A percentile compares a stretch with the other conserved stretches of the same genome.
These are phyloP conservation scores for Oryza nivara DNA, from an alignment of 176 grass and related monocot genomes.

Conservation along the genomic window DNA sequence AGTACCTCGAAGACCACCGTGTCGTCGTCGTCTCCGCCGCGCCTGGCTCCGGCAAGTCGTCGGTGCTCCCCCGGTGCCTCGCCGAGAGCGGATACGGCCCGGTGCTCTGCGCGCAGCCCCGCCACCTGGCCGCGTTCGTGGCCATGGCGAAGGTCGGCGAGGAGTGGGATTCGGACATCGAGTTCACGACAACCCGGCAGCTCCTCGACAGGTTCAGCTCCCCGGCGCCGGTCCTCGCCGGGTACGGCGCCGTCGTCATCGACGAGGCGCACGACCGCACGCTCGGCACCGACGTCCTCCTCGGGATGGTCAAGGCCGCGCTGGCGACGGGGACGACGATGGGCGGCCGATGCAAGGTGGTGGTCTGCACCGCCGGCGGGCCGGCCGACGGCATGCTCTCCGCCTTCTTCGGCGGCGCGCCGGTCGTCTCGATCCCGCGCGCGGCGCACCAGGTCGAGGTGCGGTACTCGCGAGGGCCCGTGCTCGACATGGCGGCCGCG, in stretches of 20 bases:
- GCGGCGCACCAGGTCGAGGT: slow-evolving; percentile 13
- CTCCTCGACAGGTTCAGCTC: slow-evolving; percentile 11
- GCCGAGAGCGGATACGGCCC: slow-evolving; percentile 9
- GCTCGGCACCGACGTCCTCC: slow-evolving; percentile 30
- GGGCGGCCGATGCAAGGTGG: not conserved
- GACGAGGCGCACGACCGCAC: slow-evolving; percentile 41
- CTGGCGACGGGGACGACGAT: not conserved
- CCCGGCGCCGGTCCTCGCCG: not conserved
- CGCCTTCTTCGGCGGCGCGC: slow-evolving; percentile 30
- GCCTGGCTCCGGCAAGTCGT: slow-evolving; percentile 35
- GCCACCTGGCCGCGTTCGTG: slow-evolving; percentile 17
- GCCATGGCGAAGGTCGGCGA: not conserved
- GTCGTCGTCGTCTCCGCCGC: slow-evolving; percentile 28
- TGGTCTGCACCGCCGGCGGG: slow-evolving; percentile 33
- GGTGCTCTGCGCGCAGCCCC: slow-evolving; percentile 40
- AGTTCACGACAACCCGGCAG: slow-evolving; percentile 39
- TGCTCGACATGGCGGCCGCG: slow-evolving; percentile 21
- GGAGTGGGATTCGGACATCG: not conserved
- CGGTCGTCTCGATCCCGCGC: slow-evolving; percentile 14
- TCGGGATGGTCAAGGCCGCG: slow-evolving; percentile 10
- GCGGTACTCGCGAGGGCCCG: slow-evolving; percentile 7
- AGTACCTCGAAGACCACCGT: not conserved
- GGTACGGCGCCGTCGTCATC: slow-evolving; percentile 25
- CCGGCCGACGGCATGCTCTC: not conserved
- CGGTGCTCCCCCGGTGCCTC: slow-evolving; percentile 28